Conservation (phyloP, 2,329 filamentous ascomycete genomes). For the Geoglossum cookeanum region DNA sequence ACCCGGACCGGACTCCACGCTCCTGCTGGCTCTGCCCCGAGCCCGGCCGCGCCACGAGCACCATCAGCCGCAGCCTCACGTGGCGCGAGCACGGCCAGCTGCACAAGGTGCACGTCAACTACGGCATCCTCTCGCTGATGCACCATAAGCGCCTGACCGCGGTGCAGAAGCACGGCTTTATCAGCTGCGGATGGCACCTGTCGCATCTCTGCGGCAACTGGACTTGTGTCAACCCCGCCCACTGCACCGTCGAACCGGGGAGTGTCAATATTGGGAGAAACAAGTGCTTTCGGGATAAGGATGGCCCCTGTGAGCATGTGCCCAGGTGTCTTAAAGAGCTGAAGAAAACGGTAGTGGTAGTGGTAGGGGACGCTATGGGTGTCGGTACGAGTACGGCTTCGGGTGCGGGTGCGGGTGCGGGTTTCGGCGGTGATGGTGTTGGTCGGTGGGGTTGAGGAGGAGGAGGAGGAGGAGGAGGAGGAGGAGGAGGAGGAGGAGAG, state of each 20-base stretch:
- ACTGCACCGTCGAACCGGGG: slow-evolving; percentile 14
- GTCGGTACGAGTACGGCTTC: too few species aligned
- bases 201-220: slow-evolving; percentile 19
- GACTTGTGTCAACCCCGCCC: slow-evolving; percentile 15
- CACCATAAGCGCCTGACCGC: slow-evolving; percentile 10
- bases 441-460: too few species aligned
- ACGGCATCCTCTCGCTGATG: slow-evolving; percentile 13
- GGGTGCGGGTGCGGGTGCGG: too few species aligned
- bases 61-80: not conserved
- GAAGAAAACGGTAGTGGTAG: not conserved
- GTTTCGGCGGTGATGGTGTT: too few species aligned
- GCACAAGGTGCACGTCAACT: slow-evolving; percentile 8
- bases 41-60: not conserved
- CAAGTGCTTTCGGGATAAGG: slow-evolving; percentile 13
- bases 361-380: too few species aligned
- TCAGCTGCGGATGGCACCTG: slow-evolving; percentile 14
- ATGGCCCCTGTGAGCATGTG: slow-evolving; percentile 10
- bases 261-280: slow-evolving; percentile 13
- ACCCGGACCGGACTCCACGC: not conserved
- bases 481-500: too few species aligned
- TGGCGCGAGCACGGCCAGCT: not conserved
- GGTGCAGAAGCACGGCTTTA: slow-evolving; percentile 14
- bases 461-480: too few species aligned
- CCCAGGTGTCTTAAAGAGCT: slow-evolving; percentile 13
- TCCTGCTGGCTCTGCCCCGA: not conserved